These are phyloP conservation scores for Rhododendron vialii DNA, from an alignment of 148 eudicot species.

Conservation along the genomic window DNA sequence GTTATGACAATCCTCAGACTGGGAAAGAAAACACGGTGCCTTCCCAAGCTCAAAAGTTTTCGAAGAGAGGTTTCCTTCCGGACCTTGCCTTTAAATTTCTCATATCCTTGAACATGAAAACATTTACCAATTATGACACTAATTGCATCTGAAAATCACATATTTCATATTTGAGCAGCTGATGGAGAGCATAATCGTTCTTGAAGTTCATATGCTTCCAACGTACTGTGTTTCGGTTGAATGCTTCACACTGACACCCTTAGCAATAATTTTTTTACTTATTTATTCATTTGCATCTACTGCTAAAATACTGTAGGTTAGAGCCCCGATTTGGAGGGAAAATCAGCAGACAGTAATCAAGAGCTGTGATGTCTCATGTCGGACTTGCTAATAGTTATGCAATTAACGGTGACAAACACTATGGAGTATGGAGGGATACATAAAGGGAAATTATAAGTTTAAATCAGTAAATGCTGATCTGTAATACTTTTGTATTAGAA, in stretches of 20 bases:
- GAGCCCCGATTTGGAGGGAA: background rate
- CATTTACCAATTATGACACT: background rate
- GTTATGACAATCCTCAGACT: slow-evolving; percentile 11
- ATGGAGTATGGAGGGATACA: background rate
- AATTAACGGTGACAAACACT: background rate
- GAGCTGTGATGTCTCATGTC: background rate
- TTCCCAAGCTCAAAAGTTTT: slow-evolving; percentile 12
- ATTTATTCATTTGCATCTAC: background rate
- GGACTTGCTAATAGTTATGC: background rate
- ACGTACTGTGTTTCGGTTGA: background rate
- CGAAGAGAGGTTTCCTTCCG: slow-evolving; percentile 31
- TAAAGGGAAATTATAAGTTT: background rate
- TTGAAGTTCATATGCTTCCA: background rate
- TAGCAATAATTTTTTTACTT: background rate
- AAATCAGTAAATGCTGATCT: background rate
- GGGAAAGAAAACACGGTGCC: slow-evolving; percentile 12
- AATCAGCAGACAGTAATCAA: background rate
- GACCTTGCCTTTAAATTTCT: slow-evolving; percentile 2
- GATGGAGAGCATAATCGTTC: background rate
- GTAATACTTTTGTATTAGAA: background rate
- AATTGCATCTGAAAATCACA: background rate
- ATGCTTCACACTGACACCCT: background rate
- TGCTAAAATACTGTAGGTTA: background rate
- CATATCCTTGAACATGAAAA: background rate
- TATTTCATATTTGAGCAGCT: background rate